Evolutionary conservation across 371 early-diverging fungal species (phyloP), one percentile per base, ranked within the genome.

Genomic region (Umbelopsis sp.): DNA sequence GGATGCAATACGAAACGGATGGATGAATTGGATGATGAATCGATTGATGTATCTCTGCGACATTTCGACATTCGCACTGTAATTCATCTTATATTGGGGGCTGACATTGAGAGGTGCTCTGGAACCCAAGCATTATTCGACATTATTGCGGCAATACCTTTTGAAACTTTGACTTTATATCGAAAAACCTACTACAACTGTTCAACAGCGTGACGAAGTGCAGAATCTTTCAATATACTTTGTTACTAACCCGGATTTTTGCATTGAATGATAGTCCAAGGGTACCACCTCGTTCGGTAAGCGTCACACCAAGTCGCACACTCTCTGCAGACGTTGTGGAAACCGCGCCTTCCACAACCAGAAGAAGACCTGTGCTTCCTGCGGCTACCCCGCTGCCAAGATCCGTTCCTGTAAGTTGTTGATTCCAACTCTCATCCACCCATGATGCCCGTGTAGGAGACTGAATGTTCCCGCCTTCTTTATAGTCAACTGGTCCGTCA

Each of bases 281-380:
- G 99, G 99, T 93, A 99, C 99, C 79, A 89, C 94, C 76, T 93
- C 96, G 81, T 97, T 99, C 89, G 99, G 99, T 94, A 98, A 96
- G 89, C 94, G 97, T 82, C 97, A 98, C 92, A 96, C 93, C 90
- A 97, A 97, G 91, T 93, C 99, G 75, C 99, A 99, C 94, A 92
- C 94, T 63, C 88, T 98, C 79, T 99, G 99, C 91, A 88, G 92
- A 79, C 92, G 99, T 79, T 99, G 99, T 85, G 99, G 99, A 63
- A 91, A 91, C 74, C 94, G 97, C 74, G 89, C 98, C 69, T 99
- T 96, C 94, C 99, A 99, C 93, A 96, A 94, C 91, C 98, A 98
- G 87, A 98, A 98, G 94, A 94, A 96, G 91, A 94, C 93, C 70
- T 99, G 99, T 88, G 93, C 99, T 75, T 92, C 93, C 80, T 99